phyloP scores from a whole-genome alignment of 1,284 basidiomycete genomes.

The Malassezia dermatis region DNA sequence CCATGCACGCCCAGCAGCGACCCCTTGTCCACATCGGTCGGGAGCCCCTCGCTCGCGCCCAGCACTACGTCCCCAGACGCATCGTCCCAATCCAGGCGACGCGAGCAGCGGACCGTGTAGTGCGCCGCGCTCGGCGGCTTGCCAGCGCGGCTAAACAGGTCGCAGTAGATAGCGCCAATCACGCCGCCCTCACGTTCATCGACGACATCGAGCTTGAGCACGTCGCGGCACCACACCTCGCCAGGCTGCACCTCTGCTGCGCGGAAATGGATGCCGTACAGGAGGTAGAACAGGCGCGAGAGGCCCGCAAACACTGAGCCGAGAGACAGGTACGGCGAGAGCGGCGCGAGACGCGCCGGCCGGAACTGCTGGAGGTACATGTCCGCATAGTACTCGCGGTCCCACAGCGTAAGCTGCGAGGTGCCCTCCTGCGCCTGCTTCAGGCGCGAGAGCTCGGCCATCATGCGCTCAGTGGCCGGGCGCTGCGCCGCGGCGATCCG shows the following conservation, averaged over 20 bases:
- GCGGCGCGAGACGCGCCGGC: slow-evolving; percentile 24
- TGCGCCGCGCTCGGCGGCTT: slow-evolving; percentile 89
- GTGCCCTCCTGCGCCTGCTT: slow-evolving; percentile 19
- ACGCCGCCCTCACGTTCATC: slow-evolving; percentile 67
- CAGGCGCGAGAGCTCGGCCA: slow-evolving; percentile 27
- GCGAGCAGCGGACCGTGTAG: slow-evolving; percentile 89
- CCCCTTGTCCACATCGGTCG: slow-evolving; percentile 6
- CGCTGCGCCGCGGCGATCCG: slow-evolving; percentile 33
- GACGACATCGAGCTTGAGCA: slow-evolving; percentile 82
- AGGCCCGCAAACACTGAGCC: slow-evolving; percentile 43
- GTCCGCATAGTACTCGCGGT: slow-evolving; percentile 41
- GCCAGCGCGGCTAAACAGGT: slow-evolving; percentile 72
- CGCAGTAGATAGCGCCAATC: slow-evolving; percentile 88
- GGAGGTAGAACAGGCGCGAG: slow-evolving; percentile 32
- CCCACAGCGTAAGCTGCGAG: slow-evolving; percentile 31
- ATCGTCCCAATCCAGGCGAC: slow-evolving; percentile 83
- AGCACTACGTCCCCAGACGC: slow-evolving; percentile 55
- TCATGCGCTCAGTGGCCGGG: slow-evolving; percentile 23
- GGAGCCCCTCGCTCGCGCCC: slow-evolving; percentile 3
- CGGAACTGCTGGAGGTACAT: slow-evolving; percentile 23
- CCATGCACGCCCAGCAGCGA: slow-evolving; percentile 32
- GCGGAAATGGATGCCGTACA: slow-evolving; percentile 42
- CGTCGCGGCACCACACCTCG: slow-evolving; percentile 78
- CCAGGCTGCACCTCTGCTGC: slow-evolving; percentile 52
- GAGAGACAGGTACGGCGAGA: slow-evolving; percentile 39